A percentile compares a stretch with the other conserved stretches of the same genome.
Conservation (phyloP, 2,329 filamentous ascomycete species). For the Aspergillus jensenii region DNA sequence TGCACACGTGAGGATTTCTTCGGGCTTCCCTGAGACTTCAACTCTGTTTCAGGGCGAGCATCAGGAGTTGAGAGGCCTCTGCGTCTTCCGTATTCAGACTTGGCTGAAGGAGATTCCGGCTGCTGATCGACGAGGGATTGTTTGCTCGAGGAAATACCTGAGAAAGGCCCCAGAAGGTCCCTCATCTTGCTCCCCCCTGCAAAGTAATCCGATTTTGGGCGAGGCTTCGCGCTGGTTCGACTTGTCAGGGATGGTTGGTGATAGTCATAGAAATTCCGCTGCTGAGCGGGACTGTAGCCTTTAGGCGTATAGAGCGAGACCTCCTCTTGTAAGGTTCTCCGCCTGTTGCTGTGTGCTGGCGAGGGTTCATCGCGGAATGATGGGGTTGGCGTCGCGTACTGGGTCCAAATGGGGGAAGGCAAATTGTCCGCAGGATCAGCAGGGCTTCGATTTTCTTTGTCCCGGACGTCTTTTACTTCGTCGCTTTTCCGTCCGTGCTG, state of each 20-base stretch:
- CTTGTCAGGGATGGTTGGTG: constrained; percentile 48
- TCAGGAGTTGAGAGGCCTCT: constrained; percentile 34
- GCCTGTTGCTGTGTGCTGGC: constrained; percentile 45
- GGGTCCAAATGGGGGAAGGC: constrained; percentile 75
- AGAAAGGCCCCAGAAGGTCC: constrained; percentile 30
- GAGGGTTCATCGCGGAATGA: constrained; percentile 32
- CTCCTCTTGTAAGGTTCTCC: constrained; percentile 52
- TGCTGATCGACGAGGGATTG: constrained; percentile 10
- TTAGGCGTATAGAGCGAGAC: constrained; percentile 59
- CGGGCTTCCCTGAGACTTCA: constrained; percentile 31
- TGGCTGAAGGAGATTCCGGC: constrained; percentile 19
- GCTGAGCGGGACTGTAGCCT: constrained; percentile 61
- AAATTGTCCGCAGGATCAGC: constrained; percentile 45
- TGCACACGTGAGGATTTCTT: constrained; percentile 59
- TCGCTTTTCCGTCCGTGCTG: constrained; percentile 66
- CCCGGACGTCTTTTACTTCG: constrained; percentile 54
- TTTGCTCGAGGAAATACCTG: constrained; percentile 28
- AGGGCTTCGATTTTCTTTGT: constrained; percentile 82
- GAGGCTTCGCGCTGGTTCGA: constrained; percentile 40
- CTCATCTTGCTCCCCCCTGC: constrained; percentile 42
- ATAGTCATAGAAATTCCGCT: constrained; percentile 60
- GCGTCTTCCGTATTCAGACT: constrained; percentile 18
- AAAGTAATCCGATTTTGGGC: constrained; percentile 55
- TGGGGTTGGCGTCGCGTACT: constrained; percentile 59
- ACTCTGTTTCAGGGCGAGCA: constrained; percentile 29